Base-by-base conservation (phyloP, 2,329 filamentous ascomycete species). In the Hypoxylon sp. region DNA sequence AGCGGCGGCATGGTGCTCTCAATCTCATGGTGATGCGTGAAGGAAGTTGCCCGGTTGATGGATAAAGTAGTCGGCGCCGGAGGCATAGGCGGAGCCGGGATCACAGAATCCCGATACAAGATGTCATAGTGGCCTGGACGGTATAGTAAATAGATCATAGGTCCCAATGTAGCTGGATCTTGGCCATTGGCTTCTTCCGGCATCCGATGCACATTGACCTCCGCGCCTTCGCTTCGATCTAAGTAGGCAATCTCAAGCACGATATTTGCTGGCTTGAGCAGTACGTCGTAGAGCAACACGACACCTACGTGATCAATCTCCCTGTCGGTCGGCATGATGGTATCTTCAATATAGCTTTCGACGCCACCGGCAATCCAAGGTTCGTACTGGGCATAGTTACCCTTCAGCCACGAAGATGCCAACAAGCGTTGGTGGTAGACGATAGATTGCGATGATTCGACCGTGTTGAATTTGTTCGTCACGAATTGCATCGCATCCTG, bases 271-370 rank as follows among this genome's bases (percentile, higher is more conserved):
- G 92, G 92, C 76, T 93, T 91, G 70, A 98, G 88, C 3, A 98
- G 85, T 26, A 94, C 87, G 70, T 95, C 90, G 69, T 91, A 88
- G 54, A 98, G 84, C 2, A 93, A 88, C 66, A 89, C 89, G 69
- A 98, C 86, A 47, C 93, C 93, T n/a, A 97, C 83, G 74, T 98
- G 90, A 74, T 99, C 96, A 70, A 98, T 97, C 81, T 98, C 95
- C 55, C 90, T 89, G 73, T 91, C 87, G 14, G 91, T 86, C 0
- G 92, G 88, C 78, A 97, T 91, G 70, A 98, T 90, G 66, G 86
- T 87, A 13, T 87, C 85, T 42, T 85, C 95, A 24, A 89, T 84
- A 13, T 89, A 86, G 37, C 96, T 83, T 54, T 84, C 84, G 37
- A 79, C 77, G n/a, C 81, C 83, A 58, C 88, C 87, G 5, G 84